Percentiles rank a stretch among this genome's conserved stretches.
Evolutionary conservation across 2,329 filamentous ascomycete genomes (phyloP).

Genomic region (Alternaria atra): DNA sequence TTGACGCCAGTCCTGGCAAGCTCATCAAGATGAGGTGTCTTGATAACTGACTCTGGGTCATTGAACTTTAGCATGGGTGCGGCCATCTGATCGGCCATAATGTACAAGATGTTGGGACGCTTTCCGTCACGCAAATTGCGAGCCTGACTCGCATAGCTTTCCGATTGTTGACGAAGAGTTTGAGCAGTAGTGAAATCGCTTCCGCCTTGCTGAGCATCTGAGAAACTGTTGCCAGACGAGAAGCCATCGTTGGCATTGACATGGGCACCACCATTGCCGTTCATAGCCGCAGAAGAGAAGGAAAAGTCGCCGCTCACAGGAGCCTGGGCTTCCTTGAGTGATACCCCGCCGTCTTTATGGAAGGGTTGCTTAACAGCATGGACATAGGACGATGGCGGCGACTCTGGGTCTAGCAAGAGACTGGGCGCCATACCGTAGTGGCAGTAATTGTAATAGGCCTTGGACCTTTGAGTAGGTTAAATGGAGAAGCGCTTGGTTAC

Average conservation of each 20-base stretch:
- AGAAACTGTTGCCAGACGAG: constrained; percentile 18
- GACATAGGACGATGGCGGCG: constrained; percentile 25
- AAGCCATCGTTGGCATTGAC: constrained; percentile 24
- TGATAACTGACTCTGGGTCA: constrained; percentile 86
- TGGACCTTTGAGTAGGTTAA: background rate
- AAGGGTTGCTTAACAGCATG: constrained; percentile 27
- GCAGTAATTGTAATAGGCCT: background rate
- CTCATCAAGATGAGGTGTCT: constrained; percentile 87
- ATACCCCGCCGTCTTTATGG: constrained; percentile 26
- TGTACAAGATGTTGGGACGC: constrained; percentile 84
- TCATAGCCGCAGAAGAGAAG: constrained; percentile 23
- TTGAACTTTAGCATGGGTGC: constrained; percentile 92
- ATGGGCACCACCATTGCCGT: constrained; percentile 21
- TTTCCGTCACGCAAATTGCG: constrained; percentile 24
- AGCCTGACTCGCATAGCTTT: constrained; percentile 31
- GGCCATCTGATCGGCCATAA: constrained; percentile 96
- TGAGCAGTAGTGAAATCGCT: constrained; percentile 40
- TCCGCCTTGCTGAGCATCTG: constrained; percentile 24
- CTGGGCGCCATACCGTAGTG: constrained; percentile 42
- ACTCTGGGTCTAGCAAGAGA: constrained; percentile 38
- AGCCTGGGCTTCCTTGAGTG: constrained; percentile 34
- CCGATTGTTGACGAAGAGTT: constrained; percentile 37
- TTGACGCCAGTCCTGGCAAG: constrained; percentile 84
- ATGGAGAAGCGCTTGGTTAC: background rate
- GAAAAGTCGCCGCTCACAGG: constrained; percentile 27